These are phyloP conservation scores for Lactarius indigo DNA, from an alignment of 768 basidiomycete species.

Conservation along the genomic window DNA sequence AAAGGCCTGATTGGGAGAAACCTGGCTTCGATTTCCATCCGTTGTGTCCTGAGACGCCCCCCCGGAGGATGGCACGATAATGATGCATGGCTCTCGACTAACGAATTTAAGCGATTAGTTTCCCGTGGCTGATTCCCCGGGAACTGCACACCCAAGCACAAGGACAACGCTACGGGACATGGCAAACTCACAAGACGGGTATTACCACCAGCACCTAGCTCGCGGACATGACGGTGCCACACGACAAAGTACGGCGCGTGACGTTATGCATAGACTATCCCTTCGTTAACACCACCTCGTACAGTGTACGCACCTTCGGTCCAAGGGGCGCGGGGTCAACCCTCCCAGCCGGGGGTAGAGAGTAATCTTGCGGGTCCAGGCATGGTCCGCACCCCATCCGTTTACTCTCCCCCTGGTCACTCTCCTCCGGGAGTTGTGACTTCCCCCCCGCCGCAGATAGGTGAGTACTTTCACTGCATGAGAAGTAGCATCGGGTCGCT, in stretches of 20 bases:
- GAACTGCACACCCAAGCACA: not conserved
- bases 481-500: not conserved
- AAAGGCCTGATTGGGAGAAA: not conserved
- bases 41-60: not conserved
- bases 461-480: not conserved
- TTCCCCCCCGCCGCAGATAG: not conserved
- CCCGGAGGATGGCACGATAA: not conserved
- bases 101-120: conserved; percentile 3
- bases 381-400: not conserved
- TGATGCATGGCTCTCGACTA: not conserved
- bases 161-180: not conserved
- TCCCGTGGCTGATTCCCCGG: not conserved
- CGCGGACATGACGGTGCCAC: not conserved
- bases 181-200: not conserved
- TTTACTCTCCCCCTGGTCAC: not conserved
- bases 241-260: not conserved
- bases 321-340: not conserved
- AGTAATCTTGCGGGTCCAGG: not conserved
- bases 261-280: not conserved
- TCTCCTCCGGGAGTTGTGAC: not conserved
- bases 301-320: not conserved
- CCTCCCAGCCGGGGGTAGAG: not conserved
- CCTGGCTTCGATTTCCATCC: conserved; percentile 3
- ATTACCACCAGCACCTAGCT: not conserved
- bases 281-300: not conserved